These are phyloP conservation scores for Coniochaeta pulveracea DNA, from an alignment of 2,329 filamentous ascomycete species.

Conservation along the genomic window DNA sequence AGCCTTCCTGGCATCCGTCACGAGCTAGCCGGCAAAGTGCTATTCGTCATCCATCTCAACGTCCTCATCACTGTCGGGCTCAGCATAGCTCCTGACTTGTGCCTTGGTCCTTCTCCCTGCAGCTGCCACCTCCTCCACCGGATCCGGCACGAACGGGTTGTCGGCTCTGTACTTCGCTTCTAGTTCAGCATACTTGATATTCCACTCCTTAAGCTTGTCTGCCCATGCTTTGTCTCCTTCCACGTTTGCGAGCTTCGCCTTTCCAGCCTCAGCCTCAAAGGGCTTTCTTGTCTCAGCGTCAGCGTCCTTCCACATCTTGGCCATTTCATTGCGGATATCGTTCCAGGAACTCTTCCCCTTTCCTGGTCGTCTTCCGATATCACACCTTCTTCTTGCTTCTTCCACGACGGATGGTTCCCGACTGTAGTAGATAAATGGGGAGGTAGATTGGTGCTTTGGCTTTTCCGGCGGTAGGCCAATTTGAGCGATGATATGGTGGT, in stretches of 20 bases:
- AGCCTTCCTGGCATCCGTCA: no score
- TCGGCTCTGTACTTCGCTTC: slow-evolving; percentile 39
- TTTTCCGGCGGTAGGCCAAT: slow-evolving; percentile 67
- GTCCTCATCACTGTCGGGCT: slow-evolving; percentile 20
- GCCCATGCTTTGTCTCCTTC: slow-evolving; percentile 37
- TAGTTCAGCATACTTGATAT: slow-evolving; percentile 48
- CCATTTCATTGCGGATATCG: slow-evolving; percentile 75
- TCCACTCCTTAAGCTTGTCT: slow-evolving; percentile 58
- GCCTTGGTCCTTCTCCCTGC: slow-evolving; percentile 15
- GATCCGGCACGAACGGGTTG: slow-evolving; percentile 27
- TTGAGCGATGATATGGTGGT: slow-evolving; percentile 36
- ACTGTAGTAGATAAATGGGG: slow-evolving; percentile 83
- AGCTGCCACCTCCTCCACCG: slow-evolving; percentile 7
- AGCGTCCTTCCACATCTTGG: slow-evolving; percentile 83
- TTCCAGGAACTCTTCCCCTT: slow-evolving; percentile 60
- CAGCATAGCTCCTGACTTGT: slow-evolving; percentile 25
- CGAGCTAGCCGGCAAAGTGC: no score
- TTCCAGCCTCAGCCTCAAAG: slow-evolving; percentile 63
- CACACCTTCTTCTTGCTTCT: slow-evolving; percentile 45
- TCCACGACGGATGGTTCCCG: slow-evolving; percentile 60
- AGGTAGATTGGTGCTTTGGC: slow-evolving; percentile 64
- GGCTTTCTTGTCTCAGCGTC: slow-evolving; percentile 59
- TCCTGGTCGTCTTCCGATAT: slow-evolving; percentile 51
- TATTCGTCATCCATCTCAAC: slow-evolving; percentile 13
- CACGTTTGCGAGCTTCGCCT: slow-evolving; percentile 56